Percentiles rank a stretch among this genome's conserved stretches.
These are phyloP conservation scores for Litchi chinensis DNA, from an alignment of 345 rosid genomes.

Conservation along the genomic window DNA sequence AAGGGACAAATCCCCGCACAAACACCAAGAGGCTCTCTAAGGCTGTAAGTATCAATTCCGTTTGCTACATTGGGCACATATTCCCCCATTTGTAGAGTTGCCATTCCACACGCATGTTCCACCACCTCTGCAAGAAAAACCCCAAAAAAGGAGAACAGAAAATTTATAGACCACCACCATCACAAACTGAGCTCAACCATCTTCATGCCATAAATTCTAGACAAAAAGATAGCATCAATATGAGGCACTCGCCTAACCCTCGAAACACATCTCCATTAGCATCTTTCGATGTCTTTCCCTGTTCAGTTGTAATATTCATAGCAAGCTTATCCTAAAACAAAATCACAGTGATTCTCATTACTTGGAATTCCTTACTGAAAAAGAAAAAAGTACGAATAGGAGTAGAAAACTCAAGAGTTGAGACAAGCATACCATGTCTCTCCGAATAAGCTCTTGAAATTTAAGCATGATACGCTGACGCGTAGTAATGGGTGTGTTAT, in stretches of 20 bases:
- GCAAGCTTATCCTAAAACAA: conserved; percentile 84
- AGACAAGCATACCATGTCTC: conserved; percentile 60
- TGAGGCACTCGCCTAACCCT: conserved; percentile 68
- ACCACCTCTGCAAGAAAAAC: conserved; percentile 75
- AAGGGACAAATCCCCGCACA: conserved; percentile 99
- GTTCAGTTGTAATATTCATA: conserved; percentile 82
- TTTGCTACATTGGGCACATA: conserved; percentile 83
- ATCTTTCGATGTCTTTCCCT: conserved; percentile 96
- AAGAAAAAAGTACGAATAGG: neutral
- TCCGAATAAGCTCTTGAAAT: conserved; percentile 90
- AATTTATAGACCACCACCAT: neutral
- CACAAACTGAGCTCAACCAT: neutral
- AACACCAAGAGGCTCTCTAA: conserved; percentile 94
- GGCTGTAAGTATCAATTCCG: conserved; percentile 92
- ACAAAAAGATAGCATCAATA: neutral
- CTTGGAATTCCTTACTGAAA: conserved; percentile 6
- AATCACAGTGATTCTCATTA: neutral
- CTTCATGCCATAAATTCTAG: conserved; percentile 12
- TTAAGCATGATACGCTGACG: conserved; percentile 92
- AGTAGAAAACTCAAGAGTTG: conserved; percentile 6
- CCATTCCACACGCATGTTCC: conserved; percentile 99
- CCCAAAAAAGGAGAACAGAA: neutral
- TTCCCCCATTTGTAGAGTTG: conserved; percentile 93
- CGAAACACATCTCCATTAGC: conserved; percentile 98
- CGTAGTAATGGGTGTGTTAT: conserved; percentile 80